Base-by-base conservation (phyloP, 306 rosid species). In the Hippophae rhamnoides region DNA sequence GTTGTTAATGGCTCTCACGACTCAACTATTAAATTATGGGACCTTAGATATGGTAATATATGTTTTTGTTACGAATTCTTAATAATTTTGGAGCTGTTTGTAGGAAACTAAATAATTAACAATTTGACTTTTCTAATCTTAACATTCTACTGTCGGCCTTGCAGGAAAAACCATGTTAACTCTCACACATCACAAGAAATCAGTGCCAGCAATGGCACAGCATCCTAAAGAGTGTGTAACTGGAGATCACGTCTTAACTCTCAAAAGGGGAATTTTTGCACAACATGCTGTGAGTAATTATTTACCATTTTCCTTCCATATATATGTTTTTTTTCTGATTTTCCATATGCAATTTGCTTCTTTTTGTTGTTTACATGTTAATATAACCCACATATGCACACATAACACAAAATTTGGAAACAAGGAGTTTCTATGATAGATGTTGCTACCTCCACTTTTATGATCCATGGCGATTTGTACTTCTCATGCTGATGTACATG, bases 1-100 rank as follows among this genome's bases (percentile, higher is more conserved):
- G 99, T 92, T 57, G 84, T 92, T 61, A 92, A 96, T 14, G 99
- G 99, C 51, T 92, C 99, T 65, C 99, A 93, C 18, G 99, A 93
- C 73, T 63, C 83, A 41, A 93, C 99, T 66, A 88, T 93, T 64
- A 93, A 93, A 76, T 86, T 88, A 77, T 93, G 99, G 99, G 99
- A 93, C 79, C 94, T 93, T 58, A 79, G 97, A 88, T 78, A 80
- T 66, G 94, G 99, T 88, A 86, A 84, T 66, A 65, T 72, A n/a
- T 61, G 56, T 49, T 52, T 59, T 41, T 18, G 2, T 38, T 31
- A 31, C 38, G 5, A 31, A 31, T 31, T 31, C 0, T 2, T 31
- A 31, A 31, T 31, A 31, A 31, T 31, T 31, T 18, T 31, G 5
- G 38, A 31, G 5, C 1, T 31, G 38, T 18, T 18, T 31, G 38